Evolutionary conservation across 495 filamentous ascomycete species (phyloP).

Genomic region (Aspergillus asperescens): DNA sequence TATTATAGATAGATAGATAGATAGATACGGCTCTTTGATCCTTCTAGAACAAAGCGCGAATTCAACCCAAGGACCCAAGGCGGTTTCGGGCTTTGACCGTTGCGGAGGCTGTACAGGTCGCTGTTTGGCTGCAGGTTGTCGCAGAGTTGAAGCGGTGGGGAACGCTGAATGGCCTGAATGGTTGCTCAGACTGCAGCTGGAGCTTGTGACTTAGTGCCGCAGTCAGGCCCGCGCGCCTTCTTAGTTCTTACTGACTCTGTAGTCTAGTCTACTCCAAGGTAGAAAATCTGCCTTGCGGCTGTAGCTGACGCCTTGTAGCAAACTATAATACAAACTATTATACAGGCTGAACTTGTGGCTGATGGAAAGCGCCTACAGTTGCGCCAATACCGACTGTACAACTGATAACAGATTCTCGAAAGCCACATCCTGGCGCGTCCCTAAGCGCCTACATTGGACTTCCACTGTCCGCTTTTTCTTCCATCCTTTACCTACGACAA

Average conservation of each 20-base stretch:
- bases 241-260: too few species aligned
- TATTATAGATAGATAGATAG: background rate
- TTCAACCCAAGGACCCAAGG: too few species aligned
- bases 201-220: too few species aligned
- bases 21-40: background rate
- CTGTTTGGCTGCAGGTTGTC: background rate
- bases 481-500: slow-evolving; percentile 76
- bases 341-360: background rate
- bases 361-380: slow-evolving; percentile 26
- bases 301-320: background rate
- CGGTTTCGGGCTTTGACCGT: background rate
- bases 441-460: slow-evolving; percentile 68
- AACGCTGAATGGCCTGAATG: too few species aligned
- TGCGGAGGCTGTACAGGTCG: background rate
- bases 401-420: slow-evolving; percentile 33
- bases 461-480: slow-evolving; percentile 56
- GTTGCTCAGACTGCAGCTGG: too few species aligned
- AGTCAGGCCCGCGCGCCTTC: too few species aligned
- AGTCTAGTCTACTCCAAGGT: too few species aligned
- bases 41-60: background rate
- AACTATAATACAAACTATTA: background rate
- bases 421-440: slow-evolving; percentile 42
- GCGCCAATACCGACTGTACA: slow-evolving; percentile 38
- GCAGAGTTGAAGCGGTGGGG: too few species aligned
- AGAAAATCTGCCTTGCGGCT: too few species aligned